These are phyloP conservation scores for Oenanthe javanica DNA, from an alignment of 140 eudicot genomes.

Conservation along the genomic window DNA sequence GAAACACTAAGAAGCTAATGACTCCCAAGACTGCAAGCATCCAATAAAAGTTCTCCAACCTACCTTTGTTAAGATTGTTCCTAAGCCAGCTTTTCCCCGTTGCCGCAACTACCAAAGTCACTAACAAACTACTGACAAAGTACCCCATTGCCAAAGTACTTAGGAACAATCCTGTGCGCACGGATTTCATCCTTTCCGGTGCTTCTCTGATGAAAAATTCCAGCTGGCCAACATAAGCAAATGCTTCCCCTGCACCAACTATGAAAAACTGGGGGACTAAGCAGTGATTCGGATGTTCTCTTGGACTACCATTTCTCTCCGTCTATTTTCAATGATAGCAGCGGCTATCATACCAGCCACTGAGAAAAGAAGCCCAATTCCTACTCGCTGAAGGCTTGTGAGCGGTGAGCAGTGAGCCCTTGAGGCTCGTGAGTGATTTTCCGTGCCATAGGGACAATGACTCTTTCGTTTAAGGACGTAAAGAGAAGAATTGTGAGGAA, in stretches of 20 bases:
- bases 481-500: slow-evolving; percentile 55
- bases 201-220: slow-evolving; percentile 87
- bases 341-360: slow-evolving; percentile 57
- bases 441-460: slow-evolving; percentile 50
- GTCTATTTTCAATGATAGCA: slow-evolving; percentile 47
- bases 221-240: slow-evolving; percentile 74
- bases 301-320: slow-evolving; percentile 28
- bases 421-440: slow-evolving; percentile 42
- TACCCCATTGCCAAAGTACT: slow-evolving; percentile 63
- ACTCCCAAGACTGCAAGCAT: slow-evolving; percentile 63
- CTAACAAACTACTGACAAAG: slow-evolving; percentile 65
- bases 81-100: slow-evolving; percentile 50
- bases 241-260: slow-evolving; percentile 78
- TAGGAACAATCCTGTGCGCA: slow-evolving; percentile 65
- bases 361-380: slow-evolving; percentile 56
- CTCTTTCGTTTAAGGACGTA: slow-evolving; percentile 63
- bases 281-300: slow-evolving; percentile 30
- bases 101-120: slow-evolving; percentile 35
- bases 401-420: too few species aligned
- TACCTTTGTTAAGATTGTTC: slow-evolving; percentile 55
- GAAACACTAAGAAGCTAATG: slow-evolving; percentile 43
- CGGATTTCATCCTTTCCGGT: slow-evolving; percentile 86
- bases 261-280: slow-evolving; percentile 69
- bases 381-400: slow-evolving; percentile 62
- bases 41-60: slow-evolving; percentile 76